Evolutionary conservation across 1,284 basidiomycete species (phyloP).

Genomic region (Anthracocystis panici-leucophaei): DNA sequence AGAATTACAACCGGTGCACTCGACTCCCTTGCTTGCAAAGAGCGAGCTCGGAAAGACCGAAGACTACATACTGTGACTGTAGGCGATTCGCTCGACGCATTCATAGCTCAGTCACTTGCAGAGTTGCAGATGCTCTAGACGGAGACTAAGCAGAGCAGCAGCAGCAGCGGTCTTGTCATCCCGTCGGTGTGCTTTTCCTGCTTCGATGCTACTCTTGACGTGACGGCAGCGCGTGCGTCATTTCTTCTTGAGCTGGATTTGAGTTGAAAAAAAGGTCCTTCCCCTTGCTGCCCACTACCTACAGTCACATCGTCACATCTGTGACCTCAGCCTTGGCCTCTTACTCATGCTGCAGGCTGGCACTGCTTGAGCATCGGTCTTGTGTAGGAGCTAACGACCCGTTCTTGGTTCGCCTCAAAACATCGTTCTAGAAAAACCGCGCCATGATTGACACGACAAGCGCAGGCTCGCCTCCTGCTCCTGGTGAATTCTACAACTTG

Average conservation of each 20-base stretch:
- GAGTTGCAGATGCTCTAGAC: too few species aligned
- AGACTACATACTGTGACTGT: not conserved
- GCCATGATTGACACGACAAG: not conserved
- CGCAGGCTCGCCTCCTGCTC: not conserved
- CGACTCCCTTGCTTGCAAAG: not conserved
- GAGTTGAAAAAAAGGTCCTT: too few species aligned
- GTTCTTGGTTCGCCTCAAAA: not conserved
- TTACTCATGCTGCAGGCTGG: too few species aligned
- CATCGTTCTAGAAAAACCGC: not conserved
- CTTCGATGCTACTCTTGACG: too few species aligned
- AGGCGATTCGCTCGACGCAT: too few species aligned
- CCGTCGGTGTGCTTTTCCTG: too few species aligned
- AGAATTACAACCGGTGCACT: not conserved
- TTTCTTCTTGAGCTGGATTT: too few species aligned
- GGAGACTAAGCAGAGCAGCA: too few species aligned
- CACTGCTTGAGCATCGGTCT: not conserved
- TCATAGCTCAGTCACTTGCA: too few species aligned
- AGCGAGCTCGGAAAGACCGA: constrained; percentile 6
- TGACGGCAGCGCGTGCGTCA: not conserved
- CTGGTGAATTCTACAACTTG: not conserved
- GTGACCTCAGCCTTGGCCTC: too few species aligned
- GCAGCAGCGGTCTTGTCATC: too few species aligned
- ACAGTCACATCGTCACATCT: not conserved
- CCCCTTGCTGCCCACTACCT: not conserved
- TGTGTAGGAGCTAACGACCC: not conserved